Evolutionary conservation across 2,329 filamentous ascomycete species (phyloP).

Genomic region (Ceratocystis destructans): DNA sequence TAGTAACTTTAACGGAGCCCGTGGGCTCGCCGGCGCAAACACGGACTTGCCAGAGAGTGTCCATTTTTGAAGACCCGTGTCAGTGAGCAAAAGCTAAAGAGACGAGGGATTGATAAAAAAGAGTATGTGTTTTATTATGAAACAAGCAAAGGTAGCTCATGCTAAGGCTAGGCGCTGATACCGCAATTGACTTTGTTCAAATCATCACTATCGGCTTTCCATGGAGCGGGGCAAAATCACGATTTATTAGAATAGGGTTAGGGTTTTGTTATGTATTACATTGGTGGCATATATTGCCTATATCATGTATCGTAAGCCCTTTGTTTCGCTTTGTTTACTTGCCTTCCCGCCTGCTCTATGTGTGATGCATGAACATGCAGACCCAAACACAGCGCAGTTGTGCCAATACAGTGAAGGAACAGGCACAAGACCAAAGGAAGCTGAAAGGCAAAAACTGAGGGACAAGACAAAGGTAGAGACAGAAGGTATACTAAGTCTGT

Average conservation of each 20-base stretch:
- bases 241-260: not conserved
- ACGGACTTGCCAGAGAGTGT: conserved; percentile 27
- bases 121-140: too few species aligned
- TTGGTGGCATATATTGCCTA: not conserved
- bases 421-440: not conserved
- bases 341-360: too few species aligned
- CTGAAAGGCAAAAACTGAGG: not conserved
- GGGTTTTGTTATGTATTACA: not conserved
- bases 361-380: not conserved
- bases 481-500: not conserved
- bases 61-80: not conserved
- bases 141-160: too few species aligned
- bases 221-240: not conserved
- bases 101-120: not conserved
- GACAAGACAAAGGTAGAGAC: not conserved
- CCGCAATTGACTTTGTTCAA: too few species aligned
- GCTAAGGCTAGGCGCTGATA: too few species aligned
- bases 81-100: too few species aligned
- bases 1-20: conserved; percentile 45
- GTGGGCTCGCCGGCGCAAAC: conserved; percentile 33
- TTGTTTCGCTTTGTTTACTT: not conserved
- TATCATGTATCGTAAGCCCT: not conserved
- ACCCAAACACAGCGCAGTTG: not conserved
- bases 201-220: too few species aligned
- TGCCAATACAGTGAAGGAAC: not conserved